Base-by-base conservation (phyloP, 73 alveolate genomes). In the Paramecium pentaurelia region DNA sequence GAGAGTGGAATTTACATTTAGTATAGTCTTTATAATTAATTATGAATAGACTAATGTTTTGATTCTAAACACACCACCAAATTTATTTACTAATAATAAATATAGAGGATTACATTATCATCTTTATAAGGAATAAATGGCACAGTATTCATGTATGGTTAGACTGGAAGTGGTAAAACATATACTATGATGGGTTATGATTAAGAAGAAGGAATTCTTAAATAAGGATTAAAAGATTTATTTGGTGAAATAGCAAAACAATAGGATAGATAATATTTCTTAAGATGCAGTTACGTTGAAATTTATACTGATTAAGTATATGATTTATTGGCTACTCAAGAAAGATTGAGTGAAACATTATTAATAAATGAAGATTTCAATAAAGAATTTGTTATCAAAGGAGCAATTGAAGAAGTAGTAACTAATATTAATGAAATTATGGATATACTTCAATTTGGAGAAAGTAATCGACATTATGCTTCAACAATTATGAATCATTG, bases 291-390 rank as follows among this genome's bases (percentile, higher is more conserved):
- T 71, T 98, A 98, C 89, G 95, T 97, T 58, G 99, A 98, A 88
- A 98, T 98, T 11, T 98, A 98, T 92, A 98, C 98, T 94, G 99
- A 98, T 85, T 92, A 93, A 70, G 98, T 97, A 8, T 98, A 96
- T 93, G 99, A 98, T 94, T 96, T 98, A 92, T 96, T 98, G 49
- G 93, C 92, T 42, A 87, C 75, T 8, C 54, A 73, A 38, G 97
- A 92, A 30, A 58, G 95, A 36, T 22, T 80, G 77, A 80, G 58
- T 45, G 91, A 80, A 22, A 49, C 75, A 3, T 22, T 80, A 44
- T 36, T 45, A n/a, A 97, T 96, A 9, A 68, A 92, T 47, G 99
- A 96, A 85, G 99, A 96, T 44, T 93, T 86, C 51, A 93, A 86
- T 54, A 96, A 93, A 71, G 98, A 96, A 64, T 97, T 97, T 77